phyloP scores from a whole-genome alignment of 257 asterid genomes.

The Linderniella brevidens region DNA sequence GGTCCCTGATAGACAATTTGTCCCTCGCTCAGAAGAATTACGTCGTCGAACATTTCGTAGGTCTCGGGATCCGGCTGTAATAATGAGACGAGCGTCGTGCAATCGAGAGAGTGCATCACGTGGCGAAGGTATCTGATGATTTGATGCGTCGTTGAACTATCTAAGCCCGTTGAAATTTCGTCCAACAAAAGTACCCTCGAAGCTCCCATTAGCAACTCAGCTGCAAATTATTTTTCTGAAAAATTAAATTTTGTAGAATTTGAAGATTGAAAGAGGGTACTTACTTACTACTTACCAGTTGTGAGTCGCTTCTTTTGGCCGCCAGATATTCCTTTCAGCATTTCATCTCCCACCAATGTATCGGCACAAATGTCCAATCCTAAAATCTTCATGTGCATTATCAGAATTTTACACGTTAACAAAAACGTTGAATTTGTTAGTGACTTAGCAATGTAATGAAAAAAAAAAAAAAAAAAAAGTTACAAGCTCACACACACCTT shows the following conservation, averaged over 20 bases:
- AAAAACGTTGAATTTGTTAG: conserved; percentile 16
- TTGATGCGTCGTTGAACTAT: conserved; percentile 82
- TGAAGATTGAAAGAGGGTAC: conserved; percentile 11
- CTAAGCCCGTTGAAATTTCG: conserved; percentile 87
- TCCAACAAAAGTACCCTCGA: conserved; percentile 75
- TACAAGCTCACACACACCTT: conserved; percentile 34
- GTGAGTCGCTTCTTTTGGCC: conserved; percentile 91
- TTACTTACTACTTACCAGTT: conserved; percentile 28
- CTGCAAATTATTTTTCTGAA: conserved; percentile 33
- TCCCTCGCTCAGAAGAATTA: conserved; percentile 73
- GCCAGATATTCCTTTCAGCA: conserved; percentile 91
- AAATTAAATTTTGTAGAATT: conserved; percentile 10
- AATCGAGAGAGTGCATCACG: conserved; percentile 44
- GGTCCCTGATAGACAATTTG: conserved; percentile 81
- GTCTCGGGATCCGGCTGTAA: conserved; percentile 93
- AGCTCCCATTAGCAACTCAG: conserved; percentile 87
- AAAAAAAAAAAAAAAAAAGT: conserved; percentile 9
- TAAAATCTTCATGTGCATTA: conserved; percentile 40
- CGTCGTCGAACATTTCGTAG: conserved; percentile 69
- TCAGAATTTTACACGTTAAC: conserved; percentile 33
- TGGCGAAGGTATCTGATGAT: conserved; percentile 60
- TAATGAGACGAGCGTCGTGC: conserved; percentile 62
- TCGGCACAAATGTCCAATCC: conserved; percentile 71
- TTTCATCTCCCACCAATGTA: conserved; percentile 87
- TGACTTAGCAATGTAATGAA: conserved; percentile 9